A percentile compares a stretch with the other conserved stretches of the same genome.
phyloP scores from a whole-genome alignment of 106 monocot species.

The Dendrobium officinale region DNA sequence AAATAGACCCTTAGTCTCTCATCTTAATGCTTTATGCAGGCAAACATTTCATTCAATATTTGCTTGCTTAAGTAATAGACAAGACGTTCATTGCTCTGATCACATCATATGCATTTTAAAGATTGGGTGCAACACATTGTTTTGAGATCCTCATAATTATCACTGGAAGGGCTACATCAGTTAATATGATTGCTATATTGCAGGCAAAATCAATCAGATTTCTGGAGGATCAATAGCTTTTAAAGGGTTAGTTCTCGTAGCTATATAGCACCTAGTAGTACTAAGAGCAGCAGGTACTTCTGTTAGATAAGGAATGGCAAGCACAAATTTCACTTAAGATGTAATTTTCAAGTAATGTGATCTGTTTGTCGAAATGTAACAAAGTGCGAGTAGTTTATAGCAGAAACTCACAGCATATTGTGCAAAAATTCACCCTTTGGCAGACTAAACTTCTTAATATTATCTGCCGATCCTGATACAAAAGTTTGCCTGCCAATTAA shows the following conservation, averaged over 20 bases:
- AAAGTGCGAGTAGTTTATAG: neutral
- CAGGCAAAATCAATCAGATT: neutral
- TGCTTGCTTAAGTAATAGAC: neutral
- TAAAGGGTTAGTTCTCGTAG: too few species aligned
- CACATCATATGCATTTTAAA: neutral
- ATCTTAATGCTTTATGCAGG: too few species aligned
- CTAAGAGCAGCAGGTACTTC: neutral
- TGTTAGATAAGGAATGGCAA: neutral
- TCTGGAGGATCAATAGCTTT: neutral
- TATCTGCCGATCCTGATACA: slow-evolving; percentile 96
- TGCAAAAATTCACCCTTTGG: slow-evolving; percentile 98
- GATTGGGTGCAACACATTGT: neutral
- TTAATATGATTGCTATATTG: neutral
- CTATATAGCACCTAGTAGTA: neutral
- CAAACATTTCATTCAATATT: neutral
- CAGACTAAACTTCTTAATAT: slow-evolving; percentile 91
- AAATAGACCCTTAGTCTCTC: too few species aligned
- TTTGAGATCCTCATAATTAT: neutral
- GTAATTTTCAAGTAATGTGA: neutral
- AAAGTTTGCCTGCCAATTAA: slow-evolving; percentile 55
- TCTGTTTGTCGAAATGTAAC: neutral
- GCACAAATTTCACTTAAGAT: neutral
- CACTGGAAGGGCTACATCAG: neutral
- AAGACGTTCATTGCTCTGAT: neutral
- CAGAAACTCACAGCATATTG: slow-evolving; percentile 90